Percentiles rank a stretch among this genome's conserved stretches.
Evolutionary conservation across 495 filamentous ascomycete genomes (phyloP).

Genomic region (Neurospora sp.): DNA sequence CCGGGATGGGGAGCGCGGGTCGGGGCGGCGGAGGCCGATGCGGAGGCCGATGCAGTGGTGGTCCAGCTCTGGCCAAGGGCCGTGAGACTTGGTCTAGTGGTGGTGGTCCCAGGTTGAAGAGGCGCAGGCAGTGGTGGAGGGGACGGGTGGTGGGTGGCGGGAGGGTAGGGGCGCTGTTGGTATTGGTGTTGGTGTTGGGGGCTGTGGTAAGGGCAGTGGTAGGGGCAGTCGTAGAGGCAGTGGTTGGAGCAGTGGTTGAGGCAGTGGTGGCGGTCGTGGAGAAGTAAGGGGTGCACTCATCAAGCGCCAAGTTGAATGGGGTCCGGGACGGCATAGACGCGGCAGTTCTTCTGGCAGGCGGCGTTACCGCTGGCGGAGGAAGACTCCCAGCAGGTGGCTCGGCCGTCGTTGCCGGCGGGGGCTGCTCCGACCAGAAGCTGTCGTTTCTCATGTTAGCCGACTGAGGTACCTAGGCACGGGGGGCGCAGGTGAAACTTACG

Average conservation of each 20-base stretch:
- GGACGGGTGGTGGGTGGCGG: not conserved
- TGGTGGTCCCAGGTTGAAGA: not conserved
- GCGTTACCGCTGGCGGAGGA: constrained; percentile 15
- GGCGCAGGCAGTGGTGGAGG: constrained; percentile 1
- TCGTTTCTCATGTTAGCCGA: not conserved
- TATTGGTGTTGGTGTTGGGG: not conserved
- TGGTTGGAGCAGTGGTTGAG: not conserved
- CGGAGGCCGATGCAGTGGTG: constrained; percentile 1
- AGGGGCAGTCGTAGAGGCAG: not conserved
- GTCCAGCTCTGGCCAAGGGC: not conserved
- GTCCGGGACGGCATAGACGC: constrained; percentile 19
- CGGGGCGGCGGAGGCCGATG: not conserved
- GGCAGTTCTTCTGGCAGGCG: constrained; percentile 29
- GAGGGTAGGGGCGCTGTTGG: not conserved
- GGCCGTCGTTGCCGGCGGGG: constrained; percentile 11
- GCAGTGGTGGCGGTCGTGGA: not conserved
- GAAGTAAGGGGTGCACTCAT: constrained; percentile 16
- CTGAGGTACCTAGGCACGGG: not conserved
- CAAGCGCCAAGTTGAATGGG: constrained; percentile 16
- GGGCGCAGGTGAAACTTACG: constrained; percentile 2
- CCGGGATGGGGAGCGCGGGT: not conserved
- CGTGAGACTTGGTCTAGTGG: constrained; percentile 1
- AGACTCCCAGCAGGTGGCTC: constrained; percentile 19
- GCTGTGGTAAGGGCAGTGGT: not conserved
- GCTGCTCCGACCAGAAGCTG: constrained; percentile 22